These are phyloP conservation scores for Asterochloris erici DNA, from an alignment of 139 green algal species.

Conservation along the genomic window DNA sequence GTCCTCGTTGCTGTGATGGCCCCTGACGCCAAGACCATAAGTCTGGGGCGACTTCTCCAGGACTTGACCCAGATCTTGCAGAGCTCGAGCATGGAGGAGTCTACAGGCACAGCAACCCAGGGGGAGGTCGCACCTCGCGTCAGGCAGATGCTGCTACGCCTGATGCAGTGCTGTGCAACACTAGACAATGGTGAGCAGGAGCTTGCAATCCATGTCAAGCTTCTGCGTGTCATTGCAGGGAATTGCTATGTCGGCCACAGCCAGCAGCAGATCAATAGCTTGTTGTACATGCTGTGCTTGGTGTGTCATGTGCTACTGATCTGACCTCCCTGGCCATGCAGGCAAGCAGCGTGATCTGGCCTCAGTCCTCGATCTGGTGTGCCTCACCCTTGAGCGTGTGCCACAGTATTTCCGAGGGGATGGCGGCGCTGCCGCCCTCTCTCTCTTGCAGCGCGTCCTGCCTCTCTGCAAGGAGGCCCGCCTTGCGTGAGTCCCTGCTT, in stretches of 20 bases:
- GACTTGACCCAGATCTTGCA: too few species aligned
- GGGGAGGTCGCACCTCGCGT: too few species aligned
- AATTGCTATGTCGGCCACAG: too few species aligned
- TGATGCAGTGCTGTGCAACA: slow-evolving; percentile 3
- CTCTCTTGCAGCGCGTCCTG: slow-evolving; percentile 32
- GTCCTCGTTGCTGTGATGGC: too few species aligned
- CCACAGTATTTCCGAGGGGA: slow-evolving; percentile 20
- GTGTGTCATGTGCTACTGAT: neutral
- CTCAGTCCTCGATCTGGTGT: slow-evolving; percentile 33
- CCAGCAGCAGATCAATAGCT: too few species aligned
- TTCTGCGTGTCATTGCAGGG: too few species aligned
- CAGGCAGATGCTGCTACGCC: neutral
- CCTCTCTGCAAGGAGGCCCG: slow-evolving; percentile 25
- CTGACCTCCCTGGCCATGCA: neutral
- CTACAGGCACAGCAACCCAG: too few species aligned
- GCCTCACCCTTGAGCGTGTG: slow-evolving; percentile 15
- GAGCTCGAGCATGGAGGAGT: too few species aligned
- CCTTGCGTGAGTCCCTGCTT: slow-evolving; percentile 1
- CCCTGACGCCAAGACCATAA: too few species aligned
- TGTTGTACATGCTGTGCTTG: too few species aligned
- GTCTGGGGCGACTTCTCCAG: too few species aligned
- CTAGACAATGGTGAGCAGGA: neutral
- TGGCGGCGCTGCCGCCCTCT: slow-evolving; percentile 13
- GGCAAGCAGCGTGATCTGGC: slow-evolving; percentile 23
- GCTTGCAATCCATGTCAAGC: too few species aligned